A percentile compares a stretch with the other conserved stretches of the same genome.
These are phyloP conservation scores for Suillus subluteus DNA, from an alignment of 768 basidiomycete genomes.

Conservation along the genomic window DNA sequence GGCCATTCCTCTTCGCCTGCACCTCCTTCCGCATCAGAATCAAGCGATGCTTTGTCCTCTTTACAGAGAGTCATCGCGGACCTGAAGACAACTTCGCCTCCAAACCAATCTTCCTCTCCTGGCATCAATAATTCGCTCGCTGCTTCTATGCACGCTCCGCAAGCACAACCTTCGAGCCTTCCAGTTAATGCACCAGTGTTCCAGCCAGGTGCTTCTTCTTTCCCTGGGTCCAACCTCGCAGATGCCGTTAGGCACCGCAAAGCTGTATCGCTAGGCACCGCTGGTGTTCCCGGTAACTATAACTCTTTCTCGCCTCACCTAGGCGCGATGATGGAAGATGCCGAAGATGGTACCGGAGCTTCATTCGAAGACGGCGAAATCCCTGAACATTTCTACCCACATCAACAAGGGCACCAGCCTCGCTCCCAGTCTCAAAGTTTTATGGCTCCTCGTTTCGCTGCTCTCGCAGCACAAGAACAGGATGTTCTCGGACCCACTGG, in stretches of 20 bases:
- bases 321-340: constrained; percentile 84
- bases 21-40: constrained; percentile 57
- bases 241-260: constrained; percentile 78
- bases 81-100: constrained; percentile 82
- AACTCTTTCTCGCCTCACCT: constrained; percentile 79
- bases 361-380: constrained; percentile 83
- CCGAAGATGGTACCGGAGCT: constrained; percentile 57
- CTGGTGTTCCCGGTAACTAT: constrained; percentile 60
- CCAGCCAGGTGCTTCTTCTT: constrained; percentile 67
- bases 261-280: constrained; percentile 71
- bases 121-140: constrained; percentile 43
- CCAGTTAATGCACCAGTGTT: constrained; percentile 73
- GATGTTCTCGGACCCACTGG: constrained; percentile 72
- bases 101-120: constrained; percentile 44
- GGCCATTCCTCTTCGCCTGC: constrained; percentile 47
- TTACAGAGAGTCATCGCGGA: constrained; percentile 95
- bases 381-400: constrained; percentile 54
- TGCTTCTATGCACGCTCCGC: constrained; percentile 51
- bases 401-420: constrained; percentile 59
- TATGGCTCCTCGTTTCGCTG: constrained; percentile 87
- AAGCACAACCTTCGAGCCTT: constrained; percentile 51
- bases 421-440: constrained; percentile 84
- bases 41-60: constrained; percentile 81
- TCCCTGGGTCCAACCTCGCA: constrained; percentile 46
- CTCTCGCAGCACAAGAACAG: constrained; percentile 68